Evolutionary conservation across 164 flowering plant species (phyloP).

Genomic region (Buxus sempervirens): DNA sequence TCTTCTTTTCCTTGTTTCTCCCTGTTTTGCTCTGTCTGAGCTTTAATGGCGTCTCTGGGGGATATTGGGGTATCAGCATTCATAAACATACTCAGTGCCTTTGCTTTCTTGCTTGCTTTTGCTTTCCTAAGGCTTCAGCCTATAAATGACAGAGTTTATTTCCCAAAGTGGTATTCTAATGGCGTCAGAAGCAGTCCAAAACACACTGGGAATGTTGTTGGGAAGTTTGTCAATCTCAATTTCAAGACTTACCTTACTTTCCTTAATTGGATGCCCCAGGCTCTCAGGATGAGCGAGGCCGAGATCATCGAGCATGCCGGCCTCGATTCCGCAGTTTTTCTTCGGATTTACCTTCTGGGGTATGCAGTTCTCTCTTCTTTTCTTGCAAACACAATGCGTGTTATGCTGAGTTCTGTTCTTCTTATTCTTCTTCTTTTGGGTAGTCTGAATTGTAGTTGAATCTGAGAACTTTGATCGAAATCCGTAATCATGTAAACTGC

Average conservation of each 20-base stretch:
- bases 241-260: constrained; percentile 70
- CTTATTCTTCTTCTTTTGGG: constrained; percentile 4
- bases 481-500: no score
- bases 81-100: constrained; percentile 69
- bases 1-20: not conserved
- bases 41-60: constrained; percentile 68
- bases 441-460: not conserved
- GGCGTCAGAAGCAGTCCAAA: constrained; percentile 64
- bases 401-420: not conserved
- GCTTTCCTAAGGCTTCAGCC: constrained; percentile 88
- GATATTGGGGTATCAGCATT: constrained; percentile 89
- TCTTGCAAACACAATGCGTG: no score
- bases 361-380: constrained; percentile 21
- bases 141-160: constrained; percentile 89
- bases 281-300: constrained; percentile 70
- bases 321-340: constrained; percentile 87
- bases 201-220: constrained; percentile 42
- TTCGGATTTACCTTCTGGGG: constrained; percentile 88
- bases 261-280: constrained; percentile 96
- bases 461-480: not conserved
- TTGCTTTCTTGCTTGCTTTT: constrained; percentile 80
- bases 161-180: constrained; percentile 85
- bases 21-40: not conserved
- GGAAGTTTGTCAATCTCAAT: constrained; percentile 74
- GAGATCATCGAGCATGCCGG: constrained; percentile 84